Evolutionary conservation across 352 stramenopile species (phyloP), one percentile per base, ranked within the genome.

Genomic region (Phytophthora aleatoria): DNA sequence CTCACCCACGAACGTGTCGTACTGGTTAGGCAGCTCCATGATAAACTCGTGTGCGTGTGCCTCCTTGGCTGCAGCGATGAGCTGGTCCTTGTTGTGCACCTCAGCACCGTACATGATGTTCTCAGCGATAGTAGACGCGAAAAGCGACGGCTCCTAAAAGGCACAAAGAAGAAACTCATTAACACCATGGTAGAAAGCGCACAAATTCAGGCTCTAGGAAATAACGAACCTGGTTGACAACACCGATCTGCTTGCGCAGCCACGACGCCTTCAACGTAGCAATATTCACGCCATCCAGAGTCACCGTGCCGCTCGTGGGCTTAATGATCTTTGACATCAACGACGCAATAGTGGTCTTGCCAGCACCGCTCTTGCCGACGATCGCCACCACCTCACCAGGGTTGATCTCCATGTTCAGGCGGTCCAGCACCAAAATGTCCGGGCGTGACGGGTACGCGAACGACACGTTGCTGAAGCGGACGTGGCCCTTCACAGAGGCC

Each of bases 1-100:
- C 77, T 99, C 97, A 44, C 97, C 96, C 10, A 99, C 97, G 48
- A 97, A 87, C 1, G 97, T 99, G 36, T 99, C 91, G 79, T 97
- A 99, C 64, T 97, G 82, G 48, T 98, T 80, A 1, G 92, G 90
- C 50, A 99, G 57, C 47, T 73, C 71, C 66, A 77, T 76, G 47
- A 93, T 88, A 44, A 95, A 95, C 10, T 94, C 87, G 51, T 94
- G 82, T 5, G 81, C 82, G 28, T 94, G 76, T 12, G 88, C 87
- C 50, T 84, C 69, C 64, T 92, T 91, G 3, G 88, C 81, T 44
- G 79, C 84, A 42, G 67, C 71, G 20, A 90, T 49, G 35, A 94
- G 27, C 36, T 83, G 73, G 30, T 85, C 69, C 39, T 90, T 70
- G 60, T 90, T 78, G 43, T 79, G 77, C 30, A 70, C 61, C 28